A percentile compares a stretch with the other conserved stretches of the same genome.
phyloP scores from a whole-genome alignment of 805 yeast genomes.

The Monosporozyma unispora region DNA sequence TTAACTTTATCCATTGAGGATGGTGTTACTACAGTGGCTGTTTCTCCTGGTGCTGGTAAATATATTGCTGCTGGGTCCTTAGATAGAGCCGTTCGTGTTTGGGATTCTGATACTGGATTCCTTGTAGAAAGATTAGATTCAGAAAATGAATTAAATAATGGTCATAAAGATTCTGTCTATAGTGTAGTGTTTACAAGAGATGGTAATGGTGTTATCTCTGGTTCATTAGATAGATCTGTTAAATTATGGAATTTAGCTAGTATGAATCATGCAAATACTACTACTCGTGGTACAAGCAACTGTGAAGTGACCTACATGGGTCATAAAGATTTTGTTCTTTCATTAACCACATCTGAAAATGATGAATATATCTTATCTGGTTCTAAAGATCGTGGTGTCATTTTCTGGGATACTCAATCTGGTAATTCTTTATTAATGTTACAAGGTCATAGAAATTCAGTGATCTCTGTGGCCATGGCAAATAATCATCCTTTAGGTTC shows the following conservation, averaged over 20 bases:
- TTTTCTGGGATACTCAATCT: conserved; percentile 88
- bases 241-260: conserved; percentile 71
- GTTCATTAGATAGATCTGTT: conserved; percentile 91
- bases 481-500: conserved; percentile 57
- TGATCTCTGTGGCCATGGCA: conserved; percentile 86
- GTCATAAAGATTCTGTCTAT: conserved; percentile 93
- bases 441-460: conserved; percentile 95
- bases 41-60: conserved; percentile 81
- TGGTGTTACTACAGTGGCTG: conserved; percentile 97
- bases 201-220: conserved; percentile 87
- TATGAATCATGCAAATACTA: conserved; percentile 14
- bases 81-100: conserved; percentile 90
- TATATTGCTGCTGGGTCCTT: conserved; percentile 93
- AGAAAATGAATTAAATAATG: conserved; percentile 80
- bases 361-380: conserved; percentile 87
- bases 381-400: conserved; percentile 93
- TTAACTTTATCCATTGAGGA: conserved; percentile 87
- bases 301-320: conserved; percentile 93
- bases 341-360: conserved; percentile 91
- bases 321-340: conserved; percentile 89
- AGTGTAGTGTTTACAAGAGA: conserved; percentile 87
- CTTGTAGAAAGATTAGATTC: conserved; percentile 86
- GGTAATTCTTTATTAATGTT: conserved; percentile 92
- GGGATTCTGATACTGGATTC: conserved; percentile 92
- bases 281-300: conserved; percentile 11